phyloP scores from a whole-genome alignment of 2,329 filamentous ascomycete genomes.

The Zasmidium cellare region DNA sequence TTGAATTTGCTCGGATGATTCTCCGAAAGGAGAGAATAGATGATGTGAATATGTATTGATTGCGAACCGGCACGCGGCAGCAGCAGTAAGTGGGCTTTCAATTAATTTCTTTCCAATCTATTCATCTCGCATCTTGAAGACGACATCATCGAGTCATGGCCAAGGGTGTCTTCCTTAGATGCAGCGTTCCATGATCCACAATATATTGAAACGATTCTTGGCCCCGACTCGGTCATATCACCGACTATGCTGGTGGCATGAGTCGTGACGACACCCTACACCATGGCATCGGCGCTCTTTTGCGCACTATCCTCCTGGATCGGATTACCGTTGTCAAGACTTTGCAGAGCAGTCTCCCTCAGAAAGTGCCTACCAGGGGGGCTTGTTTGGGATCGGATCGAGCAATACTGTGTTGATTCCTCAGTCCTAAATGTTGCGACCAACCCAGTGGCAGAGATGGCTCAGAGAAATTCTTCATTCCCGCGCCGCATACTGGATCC shows the following conservation, averaged over 20 bases:
- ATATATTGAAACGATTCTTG: background rate
- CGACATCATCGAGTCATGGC: background rate
- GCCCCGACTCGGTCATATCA: background rate
- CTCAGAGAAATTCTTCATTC: too few species aligned
- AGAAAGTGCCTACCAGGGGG: too few species aligned
- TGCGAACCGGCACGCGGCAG: background rate
- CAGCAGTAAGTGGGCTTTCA: background rate
- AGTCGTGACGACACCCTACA: conserved; percentile 1
- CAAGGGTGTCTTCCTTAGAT: background rate
- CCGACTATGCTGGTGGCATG: background rate
- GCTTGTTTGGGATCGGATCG: too few species aligned
- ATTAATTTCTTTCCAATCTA: background rate
- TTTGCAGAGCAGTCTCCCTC: too few species aligned
- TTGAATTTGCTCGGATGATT: background rate
- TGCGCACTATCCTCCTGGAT: too few species aligned
- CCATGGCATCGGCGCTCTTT: too few species aligned
- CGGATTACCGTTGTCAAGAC: too few species aligned
- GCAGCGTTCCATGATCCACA: background rate
- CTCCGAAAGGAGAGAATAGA: background rate
- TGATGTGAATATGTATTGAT: too few species aligned
- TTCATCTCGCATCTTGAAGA: background rate
- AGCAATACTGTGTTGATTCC: too few species aligned
- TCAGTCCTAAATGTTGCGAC: too few species aligned
- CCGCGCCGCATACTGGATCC: too few species aligned
- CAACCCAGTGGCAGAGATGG: too few species aligned